Percentiles rank a stretch among this genome's conserved stretches.
Evolutionary conservation across 2,329 filamentous ascomycete species (phyloP).

Genomic region (Cyclaneusma minus): DNA sequence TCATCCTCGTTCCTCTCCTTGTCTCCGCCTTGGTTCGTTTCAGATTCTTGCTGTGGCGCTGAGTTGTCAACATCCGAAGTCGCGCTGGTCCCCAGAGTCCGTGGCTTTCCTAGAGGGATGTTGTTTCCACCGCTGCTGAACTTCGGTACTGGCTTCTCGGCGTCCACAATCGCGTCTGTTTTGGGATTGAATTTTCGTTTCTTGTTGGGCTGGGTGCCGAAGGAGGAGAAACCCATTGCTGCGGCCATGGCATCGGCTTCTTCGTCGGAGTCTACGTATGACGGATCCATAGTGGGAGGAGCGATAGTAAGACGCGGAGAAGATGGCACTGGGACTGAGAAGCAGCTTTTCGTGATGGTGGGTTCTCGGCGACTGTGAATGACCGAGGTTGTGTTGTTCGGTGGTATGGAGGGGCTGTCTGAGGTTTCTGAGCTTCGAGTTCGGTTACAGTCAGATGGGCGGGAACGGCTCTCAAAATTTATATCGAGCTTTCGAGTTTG

Average conservation of each 20-base stretch:
- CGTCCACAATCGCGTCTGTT: slow-evolving; percentile 31
- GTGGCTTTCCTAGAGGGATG: slow-evolving; percentile 15
- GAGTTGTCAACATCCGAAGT: not conserved
- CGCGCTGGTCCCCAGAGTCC: slow-evolving; percentile 9
- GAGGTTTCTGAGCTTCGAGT: no score
- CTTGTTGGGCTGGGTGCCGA: slow-evolving; percentile 45
- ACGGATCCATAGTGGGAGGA: slow-evolving; percentile 4
- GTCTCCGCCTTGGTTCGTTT: slow-evolving; percentile 5
- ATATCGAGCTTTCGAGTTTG: no score
- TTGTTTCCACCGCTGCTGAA: slow-evolving; percentile 16
- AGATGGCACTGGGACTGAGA: no score
- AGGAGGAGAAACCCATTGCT: slow-evolving; percentile 59
- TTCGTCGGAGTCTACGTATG: slow-evolving; percentile 11
- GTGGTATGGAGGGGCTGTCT: no score
- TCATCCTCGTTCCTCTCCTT: slow-evolving; percentile 12
- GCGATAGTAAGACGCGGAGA: no score
- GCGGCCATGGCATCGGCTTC: slow-evolving; percentile 42
- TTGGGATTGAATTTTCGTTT: slow-evolving; percentile 51
- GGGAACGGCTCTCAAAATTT: no score
- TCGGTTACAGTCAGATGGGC: no score
- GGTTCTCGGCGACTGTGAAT: no score
- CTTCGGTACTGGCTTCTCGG: slow-evolving; percentile 16
- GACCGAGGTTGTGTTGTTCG: no score
- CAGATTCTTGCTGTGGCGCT: no score
- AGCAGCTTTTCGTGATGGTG: no score